Base-by-base conservation (phyloP, 441 rosid genomes). In the Gossypium lobatum region DNA sequence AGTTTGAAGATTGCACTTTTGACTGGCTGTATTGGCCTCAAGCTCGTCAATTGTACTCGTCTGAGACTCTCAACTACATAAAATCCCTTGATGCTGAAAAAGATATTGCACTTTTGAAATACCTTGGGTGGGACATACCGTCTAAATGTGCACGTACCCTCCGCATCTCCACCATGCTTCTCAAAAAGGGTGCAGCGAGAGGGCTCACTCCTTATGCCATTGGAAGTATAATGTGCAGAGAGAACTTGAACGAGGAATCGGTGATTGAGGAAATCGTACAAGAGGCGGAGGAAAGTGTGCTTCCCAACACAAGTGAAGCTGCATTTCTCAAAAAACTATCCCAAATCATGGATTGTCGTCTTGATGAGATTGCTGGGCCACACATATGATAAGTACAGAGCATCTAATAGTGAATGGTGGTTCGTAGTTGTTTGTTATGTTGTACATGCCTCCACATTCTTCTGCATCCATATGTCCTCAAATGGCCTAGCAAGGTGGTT, bases 1-100 rank as follows among this genome's bases (percentile, higher is more conserved):
- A 90, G 91, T 90, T 92, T 77, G 94, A 84, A 83, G 95, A 92
- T 79, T 92, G 97, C 80, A 92, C 96, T 21, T 90, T 88, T 72
- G 96, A 92, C 46, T 89, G 97, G 97, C 87, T 92, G 1, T 88
- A 89, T 73, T 92, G 96, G 96, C 93, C 97, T 67, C 97, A 90
- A 87, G 87, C 97, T 67, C 86, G 82, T 21, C 83, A 84, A 71
- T 86, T 91, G 9, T 92, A 76, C 81, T 86, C 91, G 28, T 28
- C 61, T 0, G 88, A 88, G 78, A 92, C 85, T 7, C 48, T 82
- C 39, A 85, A 85, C 28, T 92, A 90, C 79, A 84, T 92, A 77
- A 82, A 61, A 69, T 84, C 88, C n/a, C 55, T 92, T 54, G 87
- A 92, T 62, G 94, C 91, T n/a, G 97, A 92, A 67, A 86, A 88